Evolutionary conservation across 495 filamentous ascomycete species (phyloP).

Genomic region (Halenospora varia): DNA sequence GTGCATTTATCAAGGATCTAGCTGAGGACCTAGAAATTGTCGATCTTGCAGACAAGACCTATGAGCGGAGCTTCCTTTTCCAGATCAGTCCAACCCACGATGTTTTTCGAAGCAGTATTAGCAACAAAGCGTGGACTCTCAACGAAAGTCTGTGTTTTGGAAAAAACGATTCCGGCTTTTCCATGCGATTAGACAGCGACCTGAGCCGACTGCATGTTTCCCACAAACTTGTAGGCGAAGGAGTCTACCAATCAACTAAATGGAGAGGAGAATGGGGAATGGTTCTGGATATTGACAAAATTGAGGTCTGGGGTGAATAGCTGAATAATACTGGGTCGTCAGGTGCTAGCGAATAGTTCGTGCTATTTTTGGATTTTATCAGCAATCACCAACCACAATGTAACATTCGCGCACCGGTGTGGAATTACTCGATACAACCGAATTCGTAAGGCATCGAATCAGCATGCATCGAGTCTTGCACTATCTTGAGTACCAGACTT

Average conservation of each 20-base stretch:
- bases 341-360: too few relatives aligned
- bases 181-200: not conserved
- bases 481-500: too few relatives aligned
- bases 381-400: too few relatives aligned
- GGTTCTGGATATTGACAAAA: not conserved
- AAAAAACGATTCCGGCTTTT: not conserved
- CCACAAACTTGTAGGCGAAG: not conserved
- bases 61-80: not conserved
- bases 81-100: not conserved
- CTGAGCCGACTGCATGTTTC: not conserved
- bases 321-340: too few relatives aligned
- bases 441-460: too few relatives aligned
- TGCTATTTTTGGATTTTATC: not conserved
- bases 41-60: not conserved
- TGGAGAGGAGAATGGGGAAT: not conserved
- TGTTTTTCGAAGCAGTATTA: not conserved
- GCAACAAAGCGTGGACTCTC: not conserved
- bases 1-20: not conserved
- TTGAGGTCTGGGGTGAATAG: not conserved
- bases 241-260: not conserved
- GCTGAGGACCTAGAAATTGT: not conserved
- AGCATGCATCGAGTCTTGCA: too few relatives aligned
- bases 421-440: too few relatives aligned
- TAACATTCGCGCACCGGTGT: too few relatives aligned
- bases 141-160: not conserved